Percentiles rank a stretch among this genome's conserved stretches.
Conservation (phyloP, 2,329 filamentous ascomycete genomes). For the Cercospora zeae-maydis region DNA sequence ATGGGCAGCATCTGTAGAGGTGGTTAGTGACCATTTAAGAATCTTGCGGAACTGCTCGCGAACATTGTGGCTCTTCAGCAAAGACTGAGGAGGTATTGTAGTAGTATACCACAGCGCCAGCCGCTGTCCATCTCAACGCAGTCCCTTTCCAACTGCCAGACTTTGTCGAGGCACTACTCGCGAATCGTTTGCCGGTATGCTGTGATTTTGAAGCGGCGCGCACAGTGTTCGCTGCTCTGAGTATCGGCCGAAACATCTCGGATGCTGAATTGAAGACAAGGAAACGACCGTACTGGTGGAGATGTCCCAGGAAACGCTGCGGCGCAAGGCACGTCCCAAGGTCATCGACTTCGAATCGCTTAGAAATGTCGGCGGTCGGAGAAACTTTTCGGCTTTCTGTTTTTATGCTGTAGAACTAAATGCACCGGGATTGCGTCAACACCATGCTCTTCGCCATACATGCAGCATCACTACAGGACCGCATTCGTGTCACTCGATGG, state of each 20-base stretch:
- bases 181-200: conserved; percentile 44
- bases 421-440: conserved; percentile 1
- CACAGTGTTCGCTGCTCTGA: conserved; percentile 40
- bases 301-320: neutral
- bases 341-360: conserved; percentile 10
- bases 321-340: conserved; percentile 13
- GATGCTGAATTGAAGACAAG: conserved; percentile 7
- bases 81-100: conserved; percentile 90
- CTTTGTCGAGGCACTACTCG: conserved; percentile 58
- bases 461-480: neutral
- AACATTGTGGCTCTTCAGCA: conserved; percentile 76
- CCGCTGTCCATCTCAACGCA: conserved; percentile 69
- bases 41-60: conserved; percentile 31
- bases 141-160: conserved; percentile 79
- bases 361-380: conserved; percentile 10
- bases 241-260: conserved; percentile 53
- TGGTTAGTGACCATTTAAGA: conserved; percentile 15
- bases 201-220: conserved; percentile 35
- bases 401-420: neutral
- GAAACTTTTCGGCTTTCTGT: neutral
- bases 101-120: conserved; percentile 76
- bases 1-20: conserved; percentile 29
- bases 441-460: neutral
- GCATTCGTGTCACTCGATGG: neutral
- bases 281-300: conserved; percentile 12